Conservation (phyloP, 345 rosid genomes). For the Isatis tinctoria region DNA sequence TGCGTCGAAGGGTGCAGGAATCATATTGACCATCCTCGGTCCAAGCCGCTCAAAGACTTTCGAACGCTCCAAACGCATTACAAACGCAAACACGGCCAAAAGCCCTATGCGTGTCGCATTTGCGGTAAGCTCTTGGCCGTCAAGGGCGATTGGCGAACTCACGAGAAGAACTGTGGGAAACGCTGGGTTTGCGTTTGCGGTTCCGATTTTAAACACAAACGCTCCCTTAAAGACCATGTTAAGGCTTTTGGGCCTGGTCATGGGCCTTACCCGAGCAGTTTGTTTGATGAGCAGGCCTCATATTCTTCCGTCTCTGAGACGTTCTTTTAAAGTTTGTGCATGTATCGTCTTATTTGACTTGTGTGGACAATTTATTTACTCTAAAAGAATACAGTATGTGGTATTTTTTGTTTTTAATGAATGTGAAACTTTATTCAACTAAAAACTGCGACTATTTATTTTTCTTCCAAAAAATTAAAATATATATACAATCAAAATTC, state of each 20-base stretch:
- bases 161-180: conserved; percentile 88
- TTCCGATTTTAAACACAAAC: conserved; percentile 87
- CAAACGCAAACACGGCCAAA: conserved; percentile 78
- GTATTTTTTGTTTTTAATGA: too few species aligned
- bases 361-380: neutral
- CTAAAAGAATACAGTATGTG: neutral
- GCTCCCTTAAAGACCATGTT: conserved; percentile 83
- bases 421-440: too few species aligned
- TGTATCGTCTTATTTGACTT: neutral
- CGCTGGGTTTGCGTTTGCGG: conserved; percentile 89
- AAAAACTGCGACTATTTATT: too few species aligned
- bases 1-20: conserved; percentile 78
- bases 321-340: neutral
- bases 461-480: too few species aligned
- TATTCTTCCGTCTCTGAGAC: conserved; percentile 21
- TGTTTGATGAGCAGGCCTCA: conserved; percentile 20
- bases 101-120: conserved; percentile 63
- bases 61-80: conserved; percentile 81
- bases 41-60: conserved; percentile 80
- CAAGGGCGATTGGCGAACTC: conserved; percentile 91
- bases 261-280: conserved; percentile 42
- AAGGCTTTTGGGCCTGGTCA: conserved; percentile 73
- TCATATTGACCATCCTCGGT: conserved; percentile 67
- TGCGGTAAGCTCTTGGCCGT: conserved; percentile 79
- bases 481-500: too few species aligned